phyloP scores from a whole-genome alignment of 1,284 basidiomycete genomes.

The Boletus holoroseus region DNA sequence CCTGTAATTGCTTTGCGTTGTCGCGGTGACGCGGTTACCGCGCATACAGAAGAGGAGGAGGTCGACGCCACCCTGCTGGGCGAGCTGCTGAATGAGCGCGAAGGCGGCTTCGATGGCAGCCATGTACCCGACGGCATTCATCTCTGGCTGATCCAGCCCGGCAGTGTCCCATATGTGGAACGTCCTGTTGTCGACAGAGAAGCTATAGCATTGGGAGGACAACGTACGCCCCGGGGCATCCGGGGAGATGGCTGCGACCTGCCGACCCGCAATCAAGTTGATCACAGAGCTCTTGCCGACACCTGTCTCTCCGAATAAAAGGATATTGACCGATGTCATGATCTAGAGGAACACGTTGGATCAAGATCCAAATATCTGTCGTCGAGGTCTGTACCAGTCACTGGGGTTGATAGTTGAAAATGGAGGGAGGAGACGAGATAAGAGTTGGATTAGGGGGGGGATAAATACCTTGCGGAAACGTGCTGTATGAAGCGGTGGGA shows the following conservation, averaged over 20 bases:
- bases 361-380: conserved; percentile 3
- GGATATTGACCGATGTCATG: conserved; percentile 25
- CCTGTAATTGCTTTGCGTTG: conserved; percentile 33
- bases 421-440: background rate
- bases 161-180: conserved; percentile 35
- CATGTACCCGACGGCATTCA: conserved; percentile 23
- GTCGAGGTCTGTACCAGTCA: conserved; percentile 13
- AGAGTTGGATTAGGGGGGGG: background rate
- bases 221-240: conserved; percentile 19
- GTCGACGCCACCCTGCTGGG: conserved; percentile 29
- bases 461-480: conserved; percentile 5
- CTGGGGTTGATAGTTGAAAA: background rate
- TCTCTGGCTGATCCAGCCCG: conserved; percentile 35
- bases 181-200: conserved; percentile 12
- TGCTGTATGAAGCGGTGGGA: background rate
- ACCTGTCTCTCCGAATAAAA: conserved; percentile 27
- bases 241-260: conserved; percentile 17
- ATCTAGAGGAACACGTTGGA: conserved; percentile 4
- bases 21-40: conserved; percentile 31
- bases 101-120: conserved; percentile 32
- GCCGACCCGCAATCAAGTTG: conserved; percentile 27
- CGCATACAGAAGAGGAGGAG: conserved; percentile 38
- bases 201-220: conserved; percentile 26
- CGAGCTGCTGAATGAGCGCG: conserved; percentile 31
- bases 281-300: conserved; percentile 27